phyloP scores from a whole-genome alignment of 345 rosid species.

The Eucalyptus polybractea region DNA sequence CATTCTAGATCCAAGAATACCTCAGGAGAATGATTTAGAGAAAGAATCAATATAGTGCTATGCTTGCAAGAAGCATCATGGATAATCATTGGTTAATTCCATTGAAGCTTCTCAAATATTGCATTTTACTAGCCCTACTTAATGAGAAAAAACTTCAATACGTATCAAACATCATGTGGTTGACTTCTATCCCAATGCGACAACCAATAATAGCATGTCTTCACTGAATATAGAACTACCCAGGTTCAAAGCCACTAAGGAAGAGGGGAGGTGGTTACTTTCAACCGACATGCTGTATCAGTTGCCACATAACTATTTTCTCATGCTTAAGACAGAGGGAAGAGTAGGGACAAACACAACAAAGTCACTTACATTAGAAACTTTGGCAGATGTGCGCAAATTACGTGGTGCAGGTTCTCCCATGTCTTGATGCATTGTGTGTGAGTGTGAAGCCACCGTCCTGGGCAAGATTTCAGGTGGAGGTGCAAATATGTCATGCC shows the following conservation, averaged over 20 bases:
- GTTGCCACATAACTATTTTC: not conserved
- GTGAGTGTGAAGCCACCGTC: constrained; percentile 37
- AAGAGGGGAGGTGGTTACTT: not conserved
- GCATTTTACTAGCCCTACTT: not conserved
- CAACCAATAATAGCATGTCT: not conserved
- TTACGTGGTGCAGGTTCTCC: constrained; percentile 35
- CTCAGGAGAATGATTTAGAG: not conserved
- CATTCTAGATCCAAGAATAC: not conserved
- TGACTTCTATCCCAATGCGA: not conserved
- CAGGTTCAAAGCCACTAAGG: not conserved
- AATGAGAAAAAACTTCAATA: not conserved
- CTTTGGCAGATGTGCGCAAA: constrained; percentile 14
- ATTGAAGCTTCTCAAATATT: not conserved
- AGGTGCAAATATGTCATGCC: constrained; percentile 92
- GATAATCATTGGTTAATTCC: not conserved
- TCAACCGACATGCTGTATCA: not conserved
- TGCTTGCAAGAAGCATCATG: not conserved
- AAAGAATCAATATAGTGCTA: not conserved
- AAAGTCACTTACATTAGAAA: constrained; percentile 3
- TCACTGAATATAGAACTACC: not conserved
- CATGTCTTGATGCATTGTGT: constrained; percentile 51
- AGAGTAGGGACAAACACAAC: not conserved
- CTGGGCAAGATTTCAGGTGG: constrained; percentile 94
- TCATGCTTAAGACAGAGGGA: not conserved
- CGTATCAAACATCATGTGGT: not conserved